Evolutionary conservation across 2,329 filamentous ascomycete genomes (phyloP).

Genomic region (Berkeleyomyces basicola): DNA sequence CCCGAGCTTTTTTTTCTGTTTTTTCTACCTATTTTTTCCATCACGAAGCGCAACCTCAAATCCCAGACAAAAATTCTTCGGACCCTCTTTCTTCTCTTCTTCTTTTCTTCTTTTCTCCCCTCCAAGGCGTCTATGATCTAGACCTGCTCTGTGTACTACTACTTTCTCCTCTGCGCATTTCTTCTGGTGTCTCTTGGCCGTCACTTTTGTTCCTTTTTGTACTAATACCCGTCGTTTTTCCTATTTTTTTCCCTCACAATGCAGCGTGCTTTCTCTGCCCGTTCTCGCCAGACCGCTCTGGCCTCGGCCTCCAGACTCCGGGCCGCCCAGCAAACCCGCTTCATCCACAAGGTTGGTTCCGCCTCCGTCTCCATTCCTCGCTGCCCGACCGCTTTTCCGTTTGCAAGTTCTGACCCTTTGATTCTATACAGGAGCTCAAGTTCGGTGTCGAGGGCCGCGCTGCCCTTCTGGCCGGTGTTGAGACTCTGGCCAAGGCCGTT

Average conservation of each 20-base stretch:
- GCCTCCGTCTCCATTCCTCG: not conserved
- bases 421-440: conserved; percentile 63
- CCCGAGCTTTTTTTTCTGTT: conserved; percentile 8
- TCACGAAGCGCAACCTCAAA: conserved; percentile 5
- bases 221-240: conserved; percentile 15
- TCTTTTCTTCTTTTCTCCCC: conserved; percentile 14
- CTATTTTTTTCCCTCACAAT: conserved; percentile 38
- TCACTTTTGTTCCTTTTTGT: conserved; percentile 15
- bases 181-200: not conserved
- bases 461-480: conserved; percentile 78
- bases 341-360: conserved; percentile 75
- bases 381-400: not conserved
- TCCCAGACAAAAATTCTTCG: conserved; percentile 4
- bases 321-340: conserved; percentile 72
- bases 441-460: conserved; percentile 93
- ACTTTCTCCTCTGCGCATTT: not conserved
- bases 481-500: conserved; percentile 91
- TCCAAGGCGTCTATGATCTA: not conserved
- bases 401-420: not conserved
- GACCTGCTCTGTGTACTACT: conserved; percentile 11
- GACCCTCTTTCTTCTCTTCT: conserved; percentile 10
- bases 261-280: conserved; percentile 86
- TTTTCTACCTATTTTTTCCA: not conserved
- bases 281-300: conserved; percentile 63
- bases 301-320: conserved; percentile 51